Percentiles rank a stretch among this genome's conserved stretches.
phyloP scores from a whole-genome alignment of 306 rosid genomes.

The Quercus cerris region DNA sequence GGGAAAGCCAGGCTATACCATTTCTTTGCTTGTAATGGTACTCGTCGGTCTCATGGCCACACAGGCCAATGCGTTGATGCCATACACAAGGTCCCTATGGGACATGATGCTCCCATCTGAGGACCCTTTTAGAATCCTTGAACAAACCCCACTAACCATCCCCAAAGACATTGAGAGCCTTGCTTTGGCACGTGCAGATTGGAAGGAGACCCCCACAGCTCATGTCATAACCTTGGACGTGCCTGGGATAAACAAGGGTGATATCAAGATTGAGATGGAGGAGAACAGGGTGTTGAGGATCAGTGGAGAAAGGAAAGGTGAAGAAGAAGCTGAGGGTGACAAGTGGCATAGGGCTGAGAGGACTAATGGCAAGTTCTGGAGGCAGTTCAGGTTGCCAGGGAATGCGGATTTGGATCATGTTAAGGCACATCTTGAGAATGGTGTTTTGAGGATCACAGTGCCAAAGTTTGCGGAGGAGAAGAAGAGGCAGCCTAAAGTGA shows the following conservation, averaged over 20 bases:
- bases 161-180: slow-evolving; percentile 18
- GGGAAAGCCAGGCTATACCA: background rate
- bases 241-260: slow-evolving; percentile 40
- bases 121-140: slow-evolving; percentile 46
- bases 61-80: slow-evolving; percentile 22
- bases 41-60: background rate
- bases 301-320: slow-evolving; percentile 33
- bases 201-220: slow-evolving; percentile 32
- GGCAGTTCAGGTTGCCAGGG: slow-evolving; percentile 38
- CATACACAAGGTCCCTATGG: slow-evolving; percentile 34
- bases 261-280: slow-evolving; percentile 38
- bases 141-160: slow-evolving; percentile 29
- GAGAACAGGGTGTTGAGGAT: slow-evolving; percentile 44
- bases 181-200: slow-evolving; percentile 45
- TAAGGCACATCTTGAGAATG: slow-evolving; percentile 33
- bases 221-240: slow-evolving; percentile 37
- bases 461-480: slow-evolving; percentile 33
- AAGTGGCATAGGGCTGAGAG: slow-evolving; percentile 46
- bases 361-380: slow-evolving; percentile 38
- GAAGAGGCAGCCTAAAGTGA: slow-evolving; percentile 29
- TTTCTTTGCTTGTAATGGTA: background rate
- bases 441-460: slow-evolving; percentile 30
- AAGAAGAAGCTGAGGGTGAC: slow-evolving; percentile 22
- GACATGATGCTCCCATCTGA: slow-evolving; percentile 34
- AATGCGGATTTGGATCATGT: slow-evolving; percentile 38